Evolutionary conservation across 2,329 filamentous ascomycete species (phyloP).

Genomic region (Clarireedia paspali): DNA sequence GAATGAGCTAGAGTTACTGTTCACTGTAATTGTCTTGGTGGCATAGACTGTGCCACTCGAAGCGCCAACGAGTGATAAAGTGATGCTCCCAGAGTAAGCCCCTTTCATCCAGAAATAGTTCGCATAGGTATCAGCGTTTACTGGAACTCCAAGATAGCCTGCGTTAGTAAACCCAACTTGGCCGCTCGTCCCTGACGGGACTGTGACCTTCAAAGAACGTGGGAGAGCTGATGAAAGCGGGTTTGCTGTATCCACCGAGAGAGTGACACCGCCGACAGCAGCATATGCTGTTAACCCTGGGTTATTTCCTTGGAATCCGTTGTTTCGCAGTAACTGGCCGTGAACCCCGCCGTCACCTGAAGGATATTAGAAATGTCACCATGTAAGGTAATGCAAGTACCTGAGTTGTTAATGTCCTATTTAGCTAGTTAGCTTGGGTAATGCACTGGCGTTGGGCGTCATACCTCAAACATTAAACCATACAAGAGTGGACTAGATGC

Average conservation of each 20-base stretch:
- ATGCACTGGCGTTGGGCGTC: neutral
- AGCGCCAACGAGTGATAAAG: constrained; percentile 3
- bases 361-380: constrained; percentile 22
- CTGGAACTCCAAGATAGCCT: constrained; percentile 25
- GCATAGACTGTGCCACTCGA: constrained; percentile 11
- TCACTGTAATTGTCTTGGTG: constrained; percentile 6
- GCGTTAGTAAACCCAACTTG: constrained; percentile 27
- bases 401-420: constrained; percentile 8
- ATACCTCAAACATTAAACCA: constrained; percentile 17
- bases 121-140: constrained; percentile 15
- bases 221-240: constrained; percentile 11
- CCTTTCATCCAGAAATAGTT: constrained; percentile 17
- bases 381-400: neutral
- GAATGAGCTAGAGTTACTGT: constrained; percentile 4
- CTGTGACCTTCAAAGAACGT: constrained; percentile 10
- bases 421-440: neutral
- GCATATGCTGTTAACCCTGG: constrained; percentile 9
- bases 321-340: constrained; percentile 60
- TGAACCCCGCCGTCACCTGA: constrained; percentile 58
- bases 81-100: constrained; percentile 11
- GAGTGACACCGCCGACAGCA: constrained; percentile 8
- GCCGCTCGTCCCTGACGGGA: constrained; percentile 16
- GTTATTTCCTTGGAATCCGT: constrained; percentile 50
- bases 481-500: constrained; percentile 16
- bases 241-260: constrained; percentile 9